Evolutionary conservation across 2,329 filamentous ascomycete species (phyloP), one percentile per base, ranked within the genome.

Genomic region (Aspergillus pseudotamarii): DNA sequence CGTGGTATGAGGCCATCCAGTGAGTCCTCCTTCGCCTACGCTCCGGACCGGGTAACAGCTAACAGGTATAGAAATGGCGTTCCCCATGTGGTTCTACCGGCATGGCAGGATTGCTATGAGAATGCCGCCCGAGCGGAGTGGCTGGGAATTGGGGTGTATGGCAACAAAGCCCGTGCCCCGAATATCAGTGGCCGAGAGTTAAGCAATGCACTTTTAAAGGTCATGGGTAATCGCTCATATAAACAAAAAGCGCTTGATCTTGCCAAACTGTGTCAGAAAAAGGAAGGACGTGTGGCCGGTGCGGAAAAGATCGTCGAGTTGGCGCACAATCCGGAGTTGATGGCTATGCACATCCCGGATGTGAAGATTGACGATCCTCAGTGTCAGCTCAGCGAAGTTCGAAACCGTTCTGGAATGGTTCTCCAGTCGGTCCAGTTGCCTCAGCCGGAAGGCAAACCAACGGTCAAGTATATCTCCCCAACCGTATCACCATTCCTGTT

Each of bases 31-130:
- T n/a, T 46, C 50, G 30, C 30, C 6, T 6, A 14, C 5, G 1
- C 16, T 10, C 4, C 4, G 0, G 9, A 28, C 16, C 30, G 6
- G 16, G n/a, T 12, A 30, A 4, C 12, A 11, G 28, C 26, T 30
- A 43, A 45, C 9, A n/a, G 12, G 3, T 12, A 8, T 38, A 79
- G 81, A 10, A 72, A 76, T 11, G 80, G 82, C 2, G 73, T 82
- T 0, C 76, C 81, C 1, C 81, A 83, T 50, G 68, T 83, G 5
- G 62, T 83, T 5, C 73, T 84, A 2, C 81, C 82, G 0, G 64
- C 75, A 0, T 83, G 82, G 82, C 69, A 76, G 1, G 81, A 84
- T 61, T 72, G 76, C 1, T 81, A 82, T 57, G 80, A 81, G 57
- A 81, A 78, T 53, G 80, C 80, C 8, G 72, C 72, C 4, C 73